phyloP scores from a whole-genome alignment of 345 rosid species.

The Euclidium syriacum region DNA sequence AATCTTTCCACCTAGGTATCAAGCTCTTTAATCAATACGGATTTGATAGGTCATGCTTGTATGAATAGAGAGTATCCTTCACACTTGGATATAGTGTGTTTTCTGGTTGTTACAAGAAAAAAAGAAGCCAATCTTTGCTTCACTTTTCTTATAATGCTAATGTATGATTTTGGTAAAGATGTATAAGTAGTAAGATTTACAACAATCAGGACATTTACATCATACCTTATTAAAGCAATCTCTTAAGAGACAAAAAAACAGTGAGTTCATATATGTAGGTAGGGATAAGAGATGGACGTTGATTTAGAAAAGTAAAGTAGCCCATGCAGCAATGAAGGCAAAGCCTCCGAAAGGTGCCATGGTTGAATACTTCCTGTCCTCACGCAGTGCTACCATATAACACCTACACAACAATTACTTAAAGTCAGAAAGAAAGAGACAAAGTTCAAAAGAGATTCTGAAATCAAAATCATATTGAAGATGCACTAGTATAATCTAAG shows the following conservation, averaged over 20 bases:
- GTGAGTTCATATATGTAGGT: not conserved
- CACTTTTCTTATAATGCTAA: too few species aligned
- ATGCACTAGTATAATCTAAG: not conserved
- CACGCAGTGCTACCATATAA: constrained; percentile 71
- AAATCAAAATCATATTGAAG: not conserved
- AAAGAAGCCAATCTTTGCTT: not conserved
- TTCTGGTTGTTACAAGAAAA: too few species aligned
- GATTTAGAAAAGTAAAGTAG: constrained; percentile 60
- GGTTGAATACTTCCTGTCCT: constrained; percentile 72
- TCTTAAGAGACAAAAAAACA: not conserved
- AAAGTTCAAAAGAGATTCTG: not conserved
- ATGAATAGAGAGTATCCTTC: constrained; percentile 26
- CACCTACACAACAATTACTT: constrained; percentile 48
- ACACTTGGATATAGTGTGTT: too few species aligned
- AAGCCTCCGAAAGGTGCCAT: constrained; percentile 89
- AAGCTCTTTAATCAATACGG: not conserved
- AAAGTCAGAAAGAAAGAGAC: too few species aligned
- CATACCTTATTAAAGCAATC: not conserved
- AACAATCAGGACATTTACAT: not conserved
- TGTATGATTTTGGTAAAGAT: not conserved
- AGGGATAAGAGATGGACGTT: constrained; percentile 6
- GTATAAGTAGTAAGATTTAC: not conserved
- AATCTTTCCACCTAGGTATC: too few species aligned
- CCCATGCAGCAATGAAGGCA: constrained; percentile 87
- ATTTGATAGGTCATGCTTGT: constrained; percentile 47